Evolutionary conservation across 2,329 filamentous ascomycete genomes (phyloP), one percentile per base, ranked within the genome.

Genomic region (Ophiostoma himal-ulmi): DNA sequence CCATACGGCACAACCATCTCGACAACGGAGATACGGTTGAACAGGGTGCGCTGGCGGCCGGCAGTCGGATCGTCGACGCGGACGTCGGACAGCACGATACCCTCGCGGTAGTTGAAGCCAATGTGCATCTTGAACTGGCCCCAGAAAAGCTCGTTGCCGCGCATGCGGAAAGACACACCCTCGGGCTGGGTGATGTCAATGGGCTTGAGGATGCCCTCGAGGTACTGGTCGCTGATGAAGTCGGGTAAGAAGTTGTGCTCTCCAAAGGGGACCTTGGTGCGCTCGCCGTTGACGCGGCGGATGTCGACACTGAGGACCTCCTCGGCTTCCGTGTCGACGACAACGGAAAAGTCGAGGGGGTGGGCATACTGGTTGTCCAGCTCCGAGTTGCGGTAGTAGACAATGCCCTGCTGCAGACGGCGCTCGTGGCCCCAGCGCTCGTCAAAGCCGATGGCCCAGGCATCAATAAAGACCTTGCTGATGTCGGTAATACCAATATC

Each of bases 1-100:
- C 91, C 91, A 74, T 94, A 97, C 0, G 93, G 93, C 1, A 96
- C 93, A 0, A 96, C 93, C 94, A 97, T 97, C 81, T 97, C 94
- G 0, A 92, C 91, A 0, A 97, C 84, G 0, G 92, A 96, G 6
- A 97, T 83, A 66, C 94, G 87, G 85, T 95, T 96, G 81, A 97
- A 96, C 39, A 96, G 84, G 1, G 92, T 90, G 41, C 94, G 85
- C 44, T 90, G 83, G 68, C 83, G 90, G 54, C 92, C 89, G 79
- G 92, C 92, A 79, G 96, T 37, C 39, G 71, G 69, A 68, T 74
- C 94, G 75, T 93, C 94, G 81, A 91, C 96, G 1, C 89, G 92
- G 77, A 97, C 93, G 80, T 97, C 93, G 78, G 91, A 95, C 7
- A 97, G 83, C 2, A 97, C 91, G 74, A 97, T 91, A 30, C 94